These are phyloP conservation scores for Cenchrus purpureus DNA, from an alignment of 176 grass and related monocot genomes.

Conservation along the genomic window DNA sequence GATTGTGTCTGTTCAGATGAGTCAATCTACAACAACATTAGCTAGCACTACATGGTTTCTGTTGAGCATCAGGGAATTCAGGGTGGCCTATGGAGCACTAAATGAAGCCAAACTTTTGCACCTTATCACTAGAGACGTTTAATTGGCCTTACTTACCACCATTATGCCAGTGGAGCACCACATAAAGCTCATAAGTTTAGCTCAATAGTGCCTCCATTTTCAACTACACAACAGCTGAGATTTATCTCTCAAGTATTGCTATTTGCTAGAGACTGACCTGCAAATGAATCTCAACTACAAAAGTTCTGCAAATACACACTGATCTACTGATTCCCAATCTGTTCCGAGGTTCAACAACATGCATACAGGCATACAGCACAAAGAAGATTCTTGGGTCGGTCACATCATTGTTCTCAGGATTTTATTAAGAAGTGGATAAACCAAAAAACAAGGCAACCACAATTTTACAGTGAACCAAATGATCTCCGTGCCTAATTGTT, in stretches of 20 bases:
- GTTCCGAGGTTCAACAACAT: background rate
- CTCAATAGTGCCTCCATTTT: background rate
- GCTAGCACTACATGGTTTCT: background rate
- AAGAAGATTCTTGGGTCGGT: background rate
- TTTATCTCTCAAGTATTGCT: slow-evolving; percentile 10
- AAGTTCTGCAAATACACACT: background rate
- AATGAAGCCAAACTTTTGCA: background rate
- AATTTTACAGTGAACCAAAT: background rate
- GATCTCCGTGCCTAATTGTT: background rate
- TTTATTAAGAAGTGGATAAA: background rate
- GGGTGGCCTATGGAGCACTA: background rate
- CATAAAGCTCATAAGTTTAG: background rate
- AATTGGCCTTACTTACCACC: background rate
- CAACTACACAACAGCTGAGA: background rate
- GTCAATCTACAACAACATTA: background rate
- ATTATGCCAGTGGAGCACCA: background rate
- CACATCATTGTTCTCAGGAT: background rate
- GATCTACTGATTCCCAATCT: background rate
- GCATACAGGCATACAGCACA: background rate
- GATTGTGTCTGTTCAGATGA: background rate
- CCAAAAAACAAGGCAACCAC: background rate
- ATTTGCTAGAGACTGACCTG: background rate
- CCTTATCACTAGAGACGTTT: background rate
- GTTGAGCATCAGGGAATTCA: background rate
- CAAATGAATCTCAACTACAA: background rate